phyloP scores from a whole-genome alignment of 768 basidiomycete species.

The Panaeolus papilionaceus region DNA sequence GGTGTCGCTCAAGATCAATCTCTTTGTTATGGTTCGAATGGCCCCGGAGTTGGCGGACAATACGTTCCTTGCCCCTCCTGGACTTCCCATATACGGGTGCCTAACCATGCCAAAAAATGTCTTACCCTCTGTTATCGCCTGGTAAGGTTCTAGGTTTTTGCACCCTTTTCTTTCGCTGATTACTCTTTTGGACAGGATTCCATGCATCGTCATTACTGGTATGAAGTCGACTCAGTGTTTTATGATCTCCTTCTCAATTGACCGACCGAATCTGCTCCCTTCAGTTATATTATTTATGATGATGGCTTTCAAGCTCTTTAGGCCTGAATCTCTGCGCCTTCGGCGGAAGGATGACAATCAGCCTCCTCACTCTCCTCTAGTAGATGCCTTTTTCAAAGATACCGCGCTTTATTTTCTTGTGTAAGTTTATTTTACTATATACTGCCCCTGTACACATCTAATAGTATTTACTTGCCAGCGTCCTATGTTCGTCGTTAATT shows the following conservation, averaged over 20 bases:
- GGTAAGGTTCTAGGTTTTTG: neutral
- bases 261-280: neutral
- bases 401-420: neutral
- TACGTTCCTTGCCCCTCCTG: neutral
- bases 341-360: neutral
- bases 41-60: neutral
- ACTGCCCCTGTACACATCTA: neutral
- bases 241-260: neutral
- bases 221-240: neutral
- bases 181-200: neutral
- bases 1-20: neutral
- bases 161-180: neutral
- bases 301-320: neutral
- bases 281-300: neutral
- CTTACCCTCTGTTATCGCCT: neutral
- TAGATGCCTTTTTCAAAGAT: neutral
- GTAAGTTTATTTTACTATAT: neutral
- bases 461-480: neutral
- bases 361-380: neutral
- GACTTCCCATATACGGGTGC: conserved; percentile 1
- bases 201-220: neutral
- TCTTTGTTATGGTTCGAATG: neutral
- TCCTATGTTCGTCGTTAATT: neutral
- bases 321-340: neutral
- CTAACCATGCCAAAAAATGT: neutral